Evolutionary conservation across 768 basidiomycete species (phyloP), one percentile per base, ranked within the genome.

Genomic region (Stropharia rugosoannulata): DNA sequence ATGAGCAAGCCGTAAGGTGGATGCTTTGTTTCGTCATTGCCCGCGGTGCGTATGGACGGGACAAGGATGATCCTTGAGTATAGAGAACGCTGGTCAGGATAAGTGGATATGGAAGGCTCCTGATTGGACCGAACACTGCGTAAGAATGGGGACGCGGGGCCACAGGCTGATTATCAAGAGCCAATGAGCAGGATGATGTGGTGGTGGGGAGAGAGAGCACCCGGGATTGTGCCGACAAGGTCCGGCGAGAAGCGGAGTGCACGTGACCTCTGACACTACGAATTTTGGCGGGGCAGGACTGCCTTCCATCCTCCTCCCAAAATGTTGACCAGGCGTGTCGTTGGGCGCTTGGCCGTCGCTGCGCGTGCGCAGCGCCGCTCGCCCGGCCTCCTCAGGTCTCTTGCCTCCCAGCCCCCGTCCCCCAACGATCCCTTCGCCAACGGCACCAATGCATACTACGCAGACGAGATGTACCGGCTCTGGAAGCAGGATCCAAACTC

Each of bases 371-470:
- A 42, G 43, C 44, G 39, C 22, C 47, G 53, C 32, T 19, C 35
- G 25, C 41, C 29, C 9, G 37, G 18, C 39, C 49, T n/a, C 1
- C 16, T 27, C 7, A 12, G 39, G 11, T n/a, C 40, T 41, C 59
- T 64, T 18, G 62, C 64, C 2, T 54, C 66, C 5, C 57, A 62
- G 13, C 58, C 63, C 11, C 90, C 89, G 2, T 91, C 90, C 1
- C 74, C 88, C 18, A 90, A 91, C 62, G 91, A 93, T 69, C 79
- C 81, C 7, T 97, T 98, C 70, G 95, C 95, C 11, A 96, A 93
- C 56, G 95, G 94, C 40, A 95, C 90, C 40, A 98, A 97, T 73
- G 80, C 93, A 19, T 95, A 96, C 77, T 98, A 98, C 68, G 90
- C 89, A 16, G 95, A 92, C 64, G 93, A 96, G 73, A 98, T 98